Evolutionary conservation across 257 asterid species (phyloP).

Genomic region (Salvia miltiorrhiza): DNA sequence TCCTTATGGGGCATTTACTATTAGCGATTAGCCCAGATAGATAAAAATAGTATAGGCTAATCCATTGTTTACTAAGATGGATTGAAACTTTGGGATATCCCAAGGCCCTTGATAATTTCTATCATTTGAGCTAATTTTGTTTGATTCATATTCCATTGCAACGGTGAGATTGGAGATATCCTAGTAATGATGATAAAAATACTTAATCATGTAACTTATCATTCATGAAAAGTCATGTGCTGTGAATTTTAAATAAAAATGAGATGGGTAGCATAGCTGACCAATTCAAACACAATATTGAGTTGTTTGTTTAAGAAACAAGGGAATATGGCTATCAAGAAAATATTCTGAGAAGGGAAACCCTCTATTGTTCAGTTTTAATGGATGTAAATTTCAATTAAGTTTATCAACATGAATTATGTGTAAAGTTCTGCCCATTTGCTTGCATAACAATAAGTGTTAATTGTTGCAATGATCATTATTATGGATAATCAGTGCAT

Average conservation of each 20-base stretch:
- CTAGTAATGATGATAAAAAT: too few species aligned
- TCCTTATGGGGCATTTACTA: too few species aligned
- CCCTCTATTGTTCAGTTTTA: neutral
- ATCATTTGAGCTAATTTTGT: too few species aligned
- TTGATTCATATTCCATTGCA: too few species aligned
- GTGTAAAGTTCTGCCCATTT: neutral
- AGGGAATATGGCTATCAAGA: neutral
- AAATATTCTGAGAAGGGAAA: neutral
- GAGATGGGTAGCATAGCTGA: neutral
- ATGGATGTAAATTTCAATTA: neutral
- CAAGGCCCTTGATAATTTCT: too few species aligned
- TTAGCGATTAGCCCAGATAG: too few species aligned
- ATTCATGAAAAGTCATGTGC: too few species aligned
- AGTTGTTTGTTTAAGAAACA: neutral
- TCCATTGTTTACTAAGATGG: too few species aligned
- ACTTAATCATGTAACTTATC: too few species aligned
- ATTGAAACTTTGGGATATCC: too few species aligned
- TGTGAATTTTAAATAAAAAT: neutral
- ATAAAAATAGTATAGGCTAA: too few species aligned
- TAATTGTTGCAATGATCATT: neutral
- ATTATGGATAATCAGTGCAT: neutral
- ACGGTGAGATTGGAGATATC: too few species aligned
- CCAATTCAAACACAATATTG: neutral
- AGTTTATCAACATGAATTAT: neutral
- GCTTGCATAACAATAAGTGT: neutral